These are phyloP conservation scores for Linnemannia elongata DNA, from an alignment of 192 early-diverging fungal genomes.

Conservation along the genomic window DNA sequence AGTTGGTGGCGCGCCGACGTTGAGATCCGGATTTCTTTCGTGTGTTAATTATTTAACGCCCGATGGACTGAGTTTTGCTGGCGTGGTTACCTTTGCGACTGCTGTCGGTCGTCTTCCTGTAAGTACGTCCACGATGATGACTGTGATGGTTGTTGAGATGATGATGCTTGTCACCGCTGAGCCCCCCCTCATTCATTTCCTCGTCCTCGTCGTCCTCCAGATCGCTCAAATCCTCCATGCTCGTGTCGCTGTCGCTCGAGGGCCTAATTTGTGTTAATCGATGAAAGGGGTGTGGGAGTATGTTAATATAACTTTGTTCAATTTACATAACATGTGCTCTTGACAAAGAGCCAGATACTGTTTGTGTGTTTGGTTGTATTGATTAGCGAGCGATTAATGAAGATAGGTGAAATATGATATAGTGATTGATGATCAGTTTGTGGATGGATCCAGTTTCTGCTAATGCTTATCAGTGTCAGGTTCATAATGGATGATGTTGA, in stretches of 20 bases:
- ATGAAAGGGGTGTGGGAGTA: neutral
- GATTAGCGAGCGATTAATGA: neutral
- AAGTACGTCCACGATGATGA: constrained; percentile 12
- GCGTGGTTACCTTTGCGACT: constrained; percentile 42
- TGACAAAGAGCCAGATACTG: too few relatives aligned
- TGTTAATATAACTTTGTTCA: neutral
- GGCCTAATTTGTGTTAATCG: constrained; percentile 24
- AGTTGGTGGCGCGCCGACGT: neutral
- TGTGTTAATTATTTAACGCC: neutral
- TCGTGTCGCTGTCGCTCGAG: constrained; percentile 50
- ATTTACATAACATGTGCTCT: neutral
- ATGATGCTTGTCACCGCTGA: neutral
- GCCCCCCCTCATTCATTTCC: constrained; percentile 23
- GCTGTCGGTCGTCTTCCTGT: constrained; percentile 14
- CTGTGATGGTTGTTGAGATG: neutral
- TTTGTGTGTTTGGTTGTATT: neutral
- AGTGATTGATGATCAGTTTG: neutral
- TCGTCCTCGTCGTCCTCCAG: constrained; percentile 36
- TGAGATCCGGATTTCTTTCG: neutral
- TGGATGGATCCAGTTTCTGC: neutral
- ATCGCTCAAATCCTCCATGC: constrained; percentile 42
- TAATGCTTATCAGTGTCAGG: neutral
- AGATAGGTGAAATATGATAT: neutral
- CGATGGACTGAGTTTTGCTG: constrained; percentile 7
- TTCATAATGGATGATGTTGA: neutral